Percentiles rank a stretch among this genome's conserved stretches.
These are phyloP conservation scores for Fusarium austroafricanum DNA, from an alignment of 2,329 filamentous ascomycete genomes.

Conservation along the genomic window DNA sequence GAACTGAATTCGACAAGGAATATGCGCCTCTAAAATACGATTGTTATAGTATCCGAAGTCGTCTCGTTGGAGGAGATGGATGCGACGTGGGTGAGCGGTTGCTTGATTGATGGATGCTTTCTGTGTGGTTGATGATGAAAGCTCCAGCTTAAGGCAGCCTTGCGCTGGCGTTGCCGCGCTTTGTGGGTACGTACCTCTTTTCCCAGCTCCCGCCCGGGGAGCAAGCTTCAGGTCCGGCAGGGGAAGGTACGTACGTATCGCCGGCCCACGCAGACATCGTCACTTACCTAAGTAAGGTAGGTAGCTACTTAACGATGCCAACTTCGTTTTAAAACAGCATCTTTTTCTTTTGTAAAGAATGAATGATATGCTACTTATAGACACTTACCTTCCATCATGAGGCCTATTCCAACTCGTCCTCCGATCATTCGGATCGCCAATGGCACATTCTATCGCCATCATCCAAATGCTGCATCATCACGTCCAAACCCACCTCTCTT, in stretches of 20 bases:
- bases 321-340: conserved; percentile 29
- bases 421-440: conserved; percentile 79
- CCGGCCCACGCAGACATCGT: conserved; percentile 21
- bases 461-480: conserved; percentile 66
- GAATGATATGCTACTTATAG: neutral
- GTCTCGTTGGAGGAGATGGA: neutral
- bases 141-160: conserved; percentile 42
- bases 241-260: conserved; percentile 17
- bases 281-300: too few relatives aligned
- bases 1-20: neutral
- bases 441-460: conserved; percentile 84
- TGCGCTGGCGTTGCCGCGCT: conserved; percentile 36
- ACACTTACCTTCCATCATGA: conserved; percentile 47
- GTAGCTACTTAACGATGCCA: conserved; percentile 27
- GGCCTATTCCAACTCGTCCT: conserved; percentile 54
- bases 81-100: conserved; percentile 14
- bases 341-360: conserved; percentile 16
- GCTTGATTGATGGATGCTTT: conserved; percentile 1
- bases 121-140: conserved; percentile 36
- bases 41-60: neutral
- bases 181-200: conserved; percentile 37
- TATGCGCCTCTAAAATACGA: neutral
- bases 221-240: conserved; percentile 16
- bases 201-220: conserved; percentile 20
- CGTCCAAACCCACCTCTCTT: conserved; percentile 79